Evolutionary conservation across 1,284 basidiomycete genomes (phyloP).

Genomic region (Marasmius sp.): DNA sequence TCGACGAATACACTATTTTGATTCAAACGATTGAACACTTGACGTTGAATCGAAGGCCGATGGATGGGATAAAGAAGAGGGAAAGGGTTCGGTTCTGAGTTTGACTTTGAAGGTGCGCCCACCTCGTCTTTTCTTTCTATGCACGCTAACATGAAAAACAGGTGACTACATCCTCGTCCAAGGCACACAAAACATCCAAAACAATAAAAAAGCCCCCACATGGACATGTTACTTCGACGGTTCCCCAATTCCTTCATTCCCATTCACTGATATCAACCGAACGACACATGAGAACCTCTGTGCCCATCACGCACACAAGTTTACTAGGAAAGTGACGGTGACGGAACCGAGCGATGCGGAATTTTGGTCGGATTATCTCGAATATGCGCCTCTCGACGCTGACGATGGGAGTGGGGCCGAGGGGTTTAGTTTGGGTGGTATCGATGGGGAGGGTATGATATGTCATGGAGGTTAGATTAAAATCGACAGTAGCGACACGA

Average conservation of each 20-base stretch:
- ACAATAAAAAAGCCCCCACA: slow-evolving; percentile 11
- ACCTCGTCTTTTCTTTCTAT: too few species aligned
- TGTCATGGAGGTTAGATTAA: slow-evolving; percentile 13
- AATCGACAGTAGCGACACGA: slow-evolving; percentile 16
- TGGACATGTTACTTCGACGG: slow-evolving; percentile 29
- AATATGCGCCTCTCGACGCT: slow-evolving; percentile 23
- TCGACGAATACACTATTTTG: too few species aligned
- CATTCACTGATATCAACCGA: slow-evolving; percentile 28
- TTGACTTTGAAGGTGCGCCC: too few species aligned
- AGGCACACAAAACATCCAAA: background rate
- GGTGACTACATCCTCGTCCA: background rate
- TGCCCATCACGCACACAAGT: slow-evolving; percentile 20
- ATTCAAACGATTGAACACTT: too few species aligned
- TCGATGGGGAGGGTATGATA: slow-evolving; percentile 18
- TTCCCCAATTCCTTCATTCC: slow-evolving; percentile 19
- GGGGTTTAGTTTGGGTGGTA: background rate
- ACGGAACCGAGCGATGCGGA: slow-evolving; percentile 12
- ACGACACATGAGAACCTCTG: slow-evolving; percentile 17
- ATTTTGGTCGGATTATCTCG: slow-evolving; percentile 31
- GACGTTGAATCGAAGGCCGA: background rate
- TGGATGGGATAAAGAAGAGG: too few species aligned
- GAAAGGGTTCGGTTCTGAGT: too few species aligned
- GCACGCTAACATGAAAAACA: too few species aligned
- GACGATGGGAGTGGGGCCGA: too few species aligned
- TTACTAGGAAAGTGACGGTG: slow-evolving; percentile 25